Evolutionary conservation across 805 yeast species (phyloP), one percentile per base, ranked within the genome.

Genomic region (Pichia paraexigua): DNA sequence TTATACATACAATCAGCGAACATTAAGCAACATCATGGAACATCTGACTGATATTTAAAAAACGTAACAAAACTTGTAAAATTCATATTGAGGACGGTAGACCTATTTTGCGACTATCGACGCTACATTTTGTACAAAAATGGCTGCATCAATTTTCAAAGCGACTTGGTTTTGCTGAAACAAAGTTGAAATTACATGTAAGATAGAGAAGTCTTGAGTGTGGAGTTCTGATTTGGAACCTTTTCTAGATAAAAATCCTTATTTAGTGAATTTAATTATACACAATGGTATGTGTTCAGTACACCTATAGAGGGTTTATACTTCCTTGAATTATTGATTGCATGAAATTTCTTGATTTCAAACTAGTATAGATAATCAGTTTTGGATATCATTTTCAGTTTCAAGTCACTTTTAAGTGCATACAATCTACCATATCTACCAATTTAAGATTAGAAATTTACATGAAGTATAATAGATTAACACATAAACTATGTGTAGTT

Each of bases 271-370:
- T n/a, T 17, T n/a, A 35, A 8, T n/a, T 35, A 35, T 35, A 15
- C 17, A 47, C 35, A 47, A 47, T 47, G 49, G 49, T 47, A 41
- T 32, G 49, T 47, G 39, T 39, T n/a, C 25, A 17, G 17, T 25
- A 5, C 11, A 25, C 17, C 22, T 13, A 17, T 9, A n/a, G 10
- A 11, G 11, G 39, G 5, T n/a, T 35, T 9, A 13, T 13, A 30
- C 17, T 30, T 15, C 7, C n/a, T 5, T 30, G 10, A 13, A 15
- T 30, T 4, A 30, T 13, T 30, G 35, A 27, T 13, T 15, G 12
- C n/a, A 30, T 13, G 35, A 15, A 3, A 3, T 30, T 13, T 30
- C 4, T 5, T 13, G n/a, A 13, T 30, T 30, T 15, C 35, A 30
- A 30, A 30, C 13, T 4, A 12, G 13, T 30, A 13, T 30, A 30